Percentiles rank a stretch among this genome's conserved stretches.
These are phyloP conservation scores for Metschnikowia rubicola DNA, from an alignment of 805 yeast species.

Conservation along the genomic window DNA sequence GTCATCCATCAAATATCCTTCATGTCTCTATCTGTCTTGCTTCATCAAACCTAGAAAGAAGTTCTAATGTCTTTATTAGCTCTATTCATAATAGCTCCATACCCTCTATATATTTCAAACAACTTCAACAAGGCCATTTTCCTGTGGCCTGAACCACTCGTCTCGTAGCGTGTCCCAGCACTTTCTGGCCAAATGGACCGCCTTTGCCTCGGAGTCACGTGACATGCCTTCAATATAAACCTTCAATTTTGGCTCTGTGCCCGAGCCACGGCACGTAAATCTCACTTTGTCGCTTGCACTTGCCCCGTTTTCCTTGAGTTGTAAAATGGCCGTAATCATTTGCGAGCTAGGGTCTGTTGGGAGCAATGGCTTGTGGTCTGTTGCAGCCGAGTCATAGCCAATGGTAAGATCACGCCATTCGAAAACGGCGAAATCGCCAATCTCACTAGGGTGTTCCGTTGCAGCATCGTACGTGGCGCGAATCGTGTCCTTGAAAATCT, in stretches of 20 bases:
- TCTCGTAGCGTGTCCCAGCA: conserved; percentile 62
- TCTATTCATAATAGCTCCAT: no score
- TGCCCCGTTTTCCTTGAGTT: conserved; percentile 1
- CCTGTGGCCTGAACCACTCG: conserved; percentile 70
- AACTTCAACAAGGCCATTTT: conserved; percentile 35
- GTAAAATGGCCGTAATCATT: conserved; percentile 73
- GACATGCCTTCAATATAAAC: conserved; percentile 83
- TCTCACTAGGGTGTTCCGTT: conserved; percentile 37
- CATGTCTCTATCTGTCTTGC: no score
- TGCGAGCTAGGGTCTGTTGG: conserved; percentile 75
- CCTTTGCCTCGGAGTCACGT: conserved; percentile 36
- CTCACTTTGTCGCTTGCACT: conserved; percentile 44
- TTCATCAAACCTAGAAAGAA: no score
- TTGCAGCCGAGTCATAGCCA: conserved; percentile 74
- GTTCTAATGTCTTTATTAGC: no score
- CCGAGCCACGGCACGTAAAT: conserved; percentile 89
- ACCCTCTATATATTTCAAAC: conserved; percentile 11
- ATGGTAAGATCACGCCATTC: conserved; percentile 81
- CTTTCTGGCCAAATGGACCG: conserved; percentile 49
- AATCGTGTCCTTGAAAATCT: conserved; percentile 51
- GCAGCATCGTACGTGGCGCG: conserved; percentile 30
- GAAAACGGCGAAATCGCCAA: conserved; percentile 58
- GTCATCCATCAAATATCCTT: no score
- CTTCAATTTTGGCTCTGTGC: conserved; percentile 93
- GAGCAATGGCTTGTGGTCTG: conserved; percentile 53